These are phyloP conservation scores for Penicillium bovifimosum DNA, from an alignment of 495 filamentous ascomycete genomes.

Conservation along the genomic window DNA sequence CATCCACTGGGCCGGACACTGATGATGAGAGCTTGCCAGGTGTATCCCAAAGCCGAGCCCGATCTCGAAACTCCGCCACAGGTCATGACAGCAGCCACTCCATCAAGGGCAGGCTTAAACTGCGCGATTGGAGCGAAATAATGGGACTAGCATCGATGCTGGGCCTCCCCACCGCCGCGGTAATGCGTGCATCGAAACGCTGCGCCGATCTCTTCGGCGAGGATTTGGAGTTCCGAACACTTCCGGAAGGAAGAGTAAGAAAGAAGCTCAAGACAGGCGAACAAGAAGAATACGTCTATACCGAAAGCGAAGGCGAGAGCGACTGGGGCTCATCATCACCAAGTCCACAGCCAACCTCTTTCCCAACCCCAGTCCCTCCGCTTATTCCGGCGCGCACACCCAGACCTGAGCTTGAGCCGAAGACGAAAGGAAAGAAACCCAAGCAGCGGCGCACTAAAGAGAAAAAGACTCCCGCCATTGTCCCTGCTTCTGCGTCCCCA, in stretches of 20 bases:
- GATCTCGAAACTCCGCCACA: conserved; percentile 7
- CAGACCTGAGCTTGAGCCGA: neutral
- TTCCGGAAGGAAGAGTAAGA: conserved; percentile 39
- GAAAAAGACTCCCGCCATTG: neutral
- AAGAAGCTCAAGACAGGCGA: conserved; percentile 11
- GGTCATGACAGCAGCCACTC: neutral
- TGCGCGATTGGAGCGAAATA: conserved; percentile 78
- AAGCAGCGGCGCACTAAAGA: neutral
- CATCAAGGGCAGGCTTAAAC: conserved; percentile 25
- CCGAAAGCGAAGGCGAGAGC: conserved; percentile 32
- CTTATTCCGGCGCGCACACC: neutral
- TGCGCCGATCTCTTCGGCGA: conserved; percentile 68
- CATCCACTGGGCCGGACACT: neutral
- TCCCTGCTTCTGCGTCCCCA: neutral
- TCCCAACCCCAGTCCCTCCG: neutral
- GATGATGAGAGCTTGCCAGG: conserved; percentile 8
- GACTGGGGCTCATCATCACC: conserved; percentile 2
- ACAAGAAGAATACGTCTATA: conserved; percentile 23
- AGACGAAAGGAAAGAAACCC: neutral
- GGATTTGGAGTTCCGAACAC: conserved; percentile 53
- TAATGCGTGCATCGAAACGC: conserved; percentile 60
- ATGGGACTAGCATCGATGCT: conserved; percentile 66
- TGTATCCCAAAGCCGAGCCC: conserved; percentile 15
- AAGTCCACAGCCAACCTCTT: neutral
- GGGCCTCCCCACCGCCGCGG: conserved; percentile 55